Base-by-base conservation (phyloP, 2,329 filamentous ascomycete species). In the Fusarium sp. region DNA sequence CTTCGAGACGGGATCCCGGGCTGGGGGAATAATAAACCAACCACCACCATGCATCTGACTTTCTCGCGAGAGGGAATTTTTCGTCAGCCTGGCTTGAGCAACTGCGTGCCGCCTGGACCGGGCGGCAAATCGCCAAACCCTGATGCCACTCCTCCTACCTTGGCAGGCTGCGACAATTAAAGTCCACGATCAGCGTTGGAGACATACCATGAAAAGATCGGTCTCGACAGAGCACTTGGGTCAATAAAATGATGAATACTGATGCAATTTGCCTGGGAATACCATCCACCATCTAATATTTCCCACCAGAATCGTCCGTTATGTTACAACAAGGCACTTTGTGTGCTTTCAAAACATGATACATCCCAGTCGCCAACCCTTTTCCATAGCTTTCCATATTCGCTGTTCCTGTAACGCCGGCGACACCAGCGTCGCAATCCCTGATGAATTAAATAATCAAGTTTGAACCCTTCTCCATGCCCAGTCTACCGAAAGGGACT, bases 371-470 rank as follows among this genome's bases (percentile, higher is more conserved):
- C 54, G 45, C 37, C 68, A 73, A 64, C 50, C 65, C 72, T 75
- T 74, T 74, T 74, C 62, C 56, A 67, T 67, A 75, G 72, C 72
- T 63, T 62, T 54, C 43, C 65, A 50, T 71, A 43, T 39, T 75
- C 61, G 73, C 69, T 76, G 64, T 68, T 74, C 63, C 65, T 67
- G 48, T 70, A 81, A 81, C 80, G 78, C 80, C 80, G 54, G 76
- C 76, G 77, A 81, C 75, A 70, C 45, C 67, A 62, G 64, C 43
- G 74, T 81, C 80, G 79, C 77, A 67, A 60, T 71, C 57, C 64
- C 33, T 60, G 33, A 67, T 68, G 39, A 54, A 58, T 29, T 57
- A 64, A 59, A 64, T 5, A 41, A 50, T 43, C 43, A 56, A 67
- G 20, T 62, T 57, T 62, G 52, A 74, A 67, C 69, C 65, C 66